A percentile compares a stretch with the other conserved stretches of the same genome.
Conservation (phyloP, 805 yeast genomes). For the Cyberlindnera saturnus region DNA sequence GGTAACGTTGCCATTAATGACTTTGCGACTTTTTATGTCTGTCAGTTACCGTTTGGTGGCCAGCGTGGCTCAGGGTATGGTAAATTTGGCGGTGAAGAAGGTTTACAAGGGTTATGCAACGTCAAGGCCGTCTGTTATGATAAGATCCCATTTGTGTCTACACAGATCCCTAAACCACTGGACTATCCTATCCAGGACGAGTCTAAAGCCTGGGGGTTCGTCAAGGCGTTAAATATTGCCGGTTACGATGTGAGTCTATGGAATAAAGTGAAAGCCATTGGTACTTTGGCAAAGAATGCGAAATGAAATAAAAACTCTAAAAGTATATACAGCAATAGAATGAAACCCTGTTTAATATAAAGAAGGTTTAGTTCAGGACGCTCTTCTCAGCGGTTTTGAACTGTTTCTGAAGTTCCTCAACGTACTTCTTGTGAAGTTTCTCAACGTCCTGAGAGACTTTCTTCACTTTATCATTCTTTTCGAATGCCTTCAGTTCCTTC, state of each 20-base stretch:
- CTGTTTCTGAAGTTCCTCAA: conserved; percentile 48
- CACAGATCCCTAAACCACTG: conserved; percentile 79
- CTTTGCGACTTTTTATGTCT: conserved; percentile 92
- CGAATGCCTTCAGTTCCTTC: conserved; percentile 42
- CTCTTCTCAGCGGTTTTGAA: conserved; percentile 51
- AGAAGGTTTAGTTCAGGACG: conserved; percentile 18
- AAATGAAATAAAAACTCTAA: conserved; percentile 4
- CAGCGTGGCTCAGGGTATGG: conserved; percentile 91
- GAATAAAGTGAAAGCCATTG: conserved; percentile 54
- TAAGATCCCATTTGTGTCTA: conserved; percentile 68
- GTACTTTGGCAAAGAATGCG: conserved; percentile 46
- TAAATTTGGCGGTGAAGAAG: conserved; percentile 97
- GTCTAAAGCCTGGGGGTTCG: conserved; percentile 84
- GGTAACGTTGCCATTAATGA: conserved; percentile 98
- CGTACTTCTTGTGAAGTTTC: conserved; percentile 58
- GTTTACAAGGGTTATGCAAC: conserved; percentile 81
- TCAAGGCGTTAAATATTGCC: conserved; percentile 71
- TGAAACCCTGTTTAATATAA: background rate
- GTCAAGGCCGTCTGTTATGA: conserved; percentile 88
- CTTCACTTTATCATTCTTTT: conserved; percentile 47
- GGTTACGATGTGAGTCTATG: conserved; percentile 76
- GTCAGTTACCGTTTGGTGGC: conserved; percentile 98
- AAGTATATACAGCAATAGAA: background rate
- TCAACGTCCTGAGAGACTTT: conserved; percentile 60
- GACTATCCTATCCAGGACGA: conserved; percentile 88